Evolutionary conservation across 2,329 filamentous ascomycete genomes (phyloP).

Genomic region (Rhinocladiella mackenziei): DNA sequence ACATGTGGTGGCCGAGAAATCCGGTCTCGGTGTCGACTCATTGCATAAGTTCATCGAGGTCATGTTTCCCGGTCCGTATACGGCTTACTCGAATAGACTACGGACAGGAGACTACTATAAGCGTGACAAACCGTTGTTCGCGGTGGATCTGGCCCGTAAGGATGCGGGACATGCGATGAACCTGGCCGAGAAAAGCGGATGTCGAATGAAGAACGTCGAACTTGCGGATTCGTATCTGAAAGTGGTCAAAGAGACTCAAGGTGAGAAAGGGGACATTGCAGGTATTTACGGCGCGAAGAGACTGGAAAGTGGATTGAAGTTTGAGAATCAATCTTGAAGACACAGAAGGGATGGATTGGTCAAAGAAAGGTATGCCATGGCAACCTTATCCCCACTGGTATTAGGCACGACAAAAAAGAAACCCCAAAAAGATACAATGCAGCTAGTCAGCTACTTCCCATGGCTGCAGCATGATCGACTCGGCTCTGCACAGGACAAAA

Average conservation of each 20-base stretch:
- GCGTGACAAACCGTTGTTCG: constrained; percentile 73
- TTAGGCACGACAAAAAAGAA: too few relatives aligned
- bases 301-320: constrained; percentile 68
- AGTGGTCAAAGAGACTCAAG: constrained; percentile 57
- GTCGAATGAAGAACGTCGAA: constrained; percentile 61
- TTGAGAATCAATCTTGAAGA: constrained; percentile 58
- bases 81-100: constrained; percentile 73
- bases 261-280: constrained; percentile 64
- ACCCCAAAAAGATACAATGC: too few relatives aligned
- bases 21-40: constrained; percentile 66
- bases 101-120: constrained; percentile 69
- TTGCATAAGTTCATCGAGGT: constrained; percentile 67
- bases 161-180: constrained; percentile 70
- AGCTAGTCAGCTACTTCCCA: too few relatives aligned
- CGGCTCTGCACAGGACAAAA: too few relatives aligned
- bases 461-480: too few relatives aligned
- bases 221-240: constrained; percentile 66
- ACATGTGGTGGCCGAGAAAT: constrained; percentile 74
- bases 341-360: too few relatives aligned
- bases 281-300: constrained; percentile 78
- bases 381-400: too few relatives aligned
- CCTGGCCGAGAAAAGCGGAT: constrained; percentile 61
- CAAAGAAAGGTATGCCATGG: too few relatives aligned
- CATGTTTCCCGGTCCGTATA: constrained; percentile 72
- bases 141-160: constrained; percentile 76